phyloP scores from a whole-genome alignment of 306 rosid species.

The Fragaria ananassa region DNA sequence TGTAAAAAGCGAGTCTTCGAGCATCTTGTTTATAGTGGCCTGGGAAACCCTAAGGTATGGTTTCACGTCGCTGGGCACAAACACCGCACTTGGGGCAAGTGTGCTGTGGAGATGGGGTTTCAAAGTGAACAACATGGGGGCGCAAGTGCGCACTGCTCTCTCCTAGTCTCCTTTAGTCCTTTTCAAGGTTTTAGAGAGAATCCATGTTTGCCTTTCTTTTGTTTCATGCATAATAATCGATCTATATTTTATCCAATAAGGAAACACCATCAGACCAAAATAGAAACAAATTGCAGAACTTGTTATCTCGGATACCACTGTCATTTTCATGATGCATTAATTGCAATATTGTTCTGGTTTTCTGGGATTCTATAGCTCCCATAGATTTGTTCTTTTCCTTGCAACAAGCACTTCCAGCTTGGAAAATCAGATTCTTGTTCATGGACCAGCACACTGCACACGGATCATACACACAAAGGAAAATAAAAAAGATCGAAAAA shows the following conservation, averaged over 20 bases:
- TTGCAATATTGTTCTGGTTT: neutral
- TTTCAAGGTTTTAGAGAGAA: neutral
- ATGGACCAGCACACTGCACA: neutral
- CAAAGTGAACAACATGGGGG: neutral
- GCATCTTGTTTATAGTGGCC: neutral
- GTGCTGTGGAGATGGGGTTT: neutral
- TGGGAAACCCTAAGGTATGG: neutral
- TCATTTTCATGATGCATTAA: neutral
- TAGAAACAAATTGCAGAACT: neutral
- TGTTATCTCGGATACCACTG: neutral
- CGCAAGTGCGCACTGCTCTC: no score
- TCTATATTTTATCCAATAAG: neutral
- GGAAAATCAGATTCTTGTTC: neutral
- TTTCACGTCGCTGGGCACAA: neutral
- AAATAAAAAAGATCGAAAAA: neutral
- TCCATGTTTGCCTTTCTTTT: neutral
- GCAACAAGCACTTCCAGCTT: slow-evolving; percentile 12
- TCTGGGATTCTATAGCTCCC: neutral
- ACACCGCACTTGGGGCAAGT: neutral
- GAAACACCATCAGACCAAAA: slow-evolving; percentile 2
- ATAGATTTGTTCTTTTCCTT: neutral
- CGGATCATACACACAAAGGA: neutral
- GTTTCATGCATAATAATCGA: neutral
- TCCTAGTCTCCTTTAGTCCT: neutral
- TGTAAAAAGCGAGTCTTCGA: neutral